Base-by-base conservation (phyloP, 148 eudicot genomes). In the Silene uniflora region DNA sequence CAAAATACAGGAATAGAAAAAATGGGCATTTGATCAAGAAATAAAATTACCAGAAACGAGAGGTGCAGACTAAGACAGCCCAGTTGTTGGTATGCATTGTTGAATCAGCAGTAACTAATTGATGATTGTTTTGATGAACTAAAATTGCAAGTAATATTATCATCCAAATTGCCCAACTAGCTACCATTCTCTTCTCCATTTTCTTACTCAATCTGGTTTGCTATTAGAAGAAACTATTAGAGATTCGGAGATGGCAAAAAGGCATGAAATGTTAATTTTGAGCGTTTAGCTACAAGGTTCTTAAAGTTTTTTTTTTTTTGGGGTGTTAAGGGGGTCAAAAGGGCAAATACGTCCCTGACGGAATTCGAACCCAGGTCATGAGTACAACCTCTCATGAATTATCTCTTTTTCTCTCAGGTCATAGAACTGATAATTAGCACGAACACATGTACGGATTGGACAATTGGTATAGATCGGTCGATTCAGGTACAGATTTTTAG, bases 11-110 rank as follows among this genome's bases (percentile, higher is more conserved):
- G 4, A 22, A 69, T 44, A 27, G 6, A 63, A 17, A 70, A 62
- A 21, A 62, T 24, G 19, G 18, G 0, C 44, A 55, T 6, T 12
- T 4, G 12, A 24, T 46, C 23, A 0, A 55, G 64, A 25, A 35
- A 8, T 19, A 49, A 16, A 67, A 67, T 71, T 81, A 94, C 98
- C 98, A 94, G 84, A 90, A 94, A 49, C 98, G 97, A 74, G 98
- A 94, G 67, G 98, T 94, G 87, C 97, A 94, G 39, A 94, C 98
- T 74, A 94, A 83, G n/a, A 94, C 91, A 32, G 98, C 98, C 98
- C 98, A 94, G 75, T 94, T 94, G 83, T 94, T 94, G 69, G 98
- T 91, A 83, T 91, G 97, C 92, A 88, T 87, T 27, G 91, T 87
- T 22, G 92, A 73, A 62, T 77, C 75, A 70, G 83, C 78, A 77